Percentiles rank a stretch among this genome's conserved stretches.
These are phyloP conservation scores for Trichocladium antarcticum DNA, from an alignment of 495 filamentous ascomycete genomes.

Conservation along the genomic window DNA sequence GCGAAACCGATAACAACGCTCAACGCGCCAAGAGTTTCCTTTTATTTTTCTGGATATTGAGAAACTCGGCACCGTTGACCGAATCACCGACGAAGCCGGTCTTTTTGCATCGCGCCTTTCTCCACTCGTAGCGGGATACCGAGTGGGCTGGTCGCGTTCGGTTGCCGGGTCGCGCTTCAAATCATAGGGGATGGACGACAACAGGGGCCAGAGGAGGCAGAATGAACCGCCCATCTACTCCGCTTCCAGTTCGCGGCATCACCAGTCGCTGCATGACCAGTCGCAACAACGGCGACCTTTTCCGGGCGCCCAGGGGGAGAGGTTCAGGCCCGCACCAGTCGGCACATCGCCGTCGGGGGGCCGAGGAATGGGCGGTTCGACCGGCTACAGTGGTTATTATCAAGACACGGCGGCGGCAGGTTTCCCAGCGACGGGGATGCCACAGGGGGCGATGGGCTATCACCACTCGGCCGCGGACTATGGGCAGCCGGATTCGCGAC, in stretches of 20 bases:
- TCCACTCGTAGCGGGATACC: constrained; percentile 49
- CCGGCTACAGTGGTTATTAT: constrained; percentile 47
- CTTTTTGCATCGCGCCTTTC: constrained; percentile 39
- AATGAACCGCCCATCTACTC: constrained; percentile 48
- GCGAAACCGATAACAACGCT: not conserved
- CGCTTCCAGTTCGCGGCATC: constrained; percentile 35
- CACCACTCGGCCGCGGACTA: constrained; percentile 38
- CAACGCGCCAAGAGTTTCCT: constrained; percentile 6
- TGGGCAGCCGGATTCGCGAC: constrained; percentile 39
- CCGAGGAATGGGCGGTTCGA: constrained; percentile 35
- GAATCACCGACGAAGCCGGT: constrained; percentile 43
- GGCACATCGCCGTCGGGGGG: constrained; percentile 33
- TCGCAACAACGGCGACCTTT: constrained; percentile 35
- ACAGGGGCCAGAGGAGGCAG: constrained; percentile 54
- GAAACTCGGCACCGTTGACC: constrained; percentile 17
- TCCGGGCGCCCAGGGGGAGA: constrained; percentile 33
- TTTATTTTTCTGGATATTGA: constrained; percentile 3
- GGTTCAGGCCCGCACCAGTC: constrained; percentile 38
- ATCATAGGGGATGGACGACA: constrained; percentile 57
- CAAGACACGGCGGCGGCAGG: constrained; percentile 38
- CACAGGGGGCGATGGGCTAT: constrained; percentile 42
- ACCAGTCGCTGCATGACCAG: constrained; percentile 31
- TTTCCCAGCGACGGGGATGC: constrained; percentile 39
- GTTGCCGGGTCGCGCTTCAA: constrained; percentile 33
- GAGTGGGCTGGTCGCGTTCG: constrained; percentile 35